Base-by-base conservation (phyloP, 1,139 yeast genomes). In the Geotrichum candidum region DNA sequence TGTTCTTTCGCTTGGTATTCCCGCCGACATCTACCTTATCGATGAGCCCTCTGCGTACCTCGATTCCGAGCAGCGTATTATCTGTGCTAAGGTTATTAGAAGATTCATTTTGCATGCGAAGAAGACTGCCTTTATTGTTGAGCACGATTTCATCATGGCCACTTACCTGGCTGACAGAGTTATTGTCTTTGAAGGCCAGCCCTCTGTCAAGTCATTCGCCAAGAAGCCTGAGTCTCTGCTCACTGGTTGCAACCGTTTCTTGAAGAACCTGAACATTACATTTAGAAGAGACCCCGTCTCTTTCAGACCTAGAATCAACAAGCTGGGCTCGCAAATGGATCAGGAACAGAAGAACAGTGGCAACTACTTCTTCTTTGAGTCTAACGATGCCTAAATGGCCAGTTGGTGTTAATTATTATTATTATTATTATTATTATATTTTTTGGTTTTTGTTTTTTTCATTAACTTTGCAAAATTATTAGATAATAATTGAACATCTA, bases 131-230 rank as follows among this genome's bases (percentile, higher is more conserved):
- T 94, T 94, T 75, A 82, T 94, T 71, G 99, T 94, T 65, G 99
- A 94, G 87, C 99, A 94, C 86, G 99, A 94, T 85, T 94, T 94
- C 84, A 94, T 94, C 80, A 94, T 94, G 99, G 98, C 99, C 67
- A 94, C 99, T 33, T 94, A 94, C 76, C 84, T 94, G 81, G 99
- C 99, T 65, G 99, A 94, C 78, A 86, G 96, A 75, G 99, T 94
- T 69, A 94, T 94, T 82, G 98, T 94, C 63, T 95, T 92, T 74
- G 99, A 94, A 77, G 99, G 99, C 77, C 74, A 80, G 67, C 98
- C 99, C 61, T 90, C 97, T 27, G 82, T 83, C 73, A 82, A 87
- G 68, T 90, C 97, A 52, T 75, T 78, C 69, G 98, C 98, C 52
- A 88, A 85, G 73, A 75, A 88, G 58, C 97, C 98, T 57, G 97